Percentiles rank a stretch among this genome's conserved stretches.
These are phyloP conservation scores for Pisolithus marmoratus DNA, from an alignment of 768 basidiomycete species.

Conservation along the genomic window DNA sequence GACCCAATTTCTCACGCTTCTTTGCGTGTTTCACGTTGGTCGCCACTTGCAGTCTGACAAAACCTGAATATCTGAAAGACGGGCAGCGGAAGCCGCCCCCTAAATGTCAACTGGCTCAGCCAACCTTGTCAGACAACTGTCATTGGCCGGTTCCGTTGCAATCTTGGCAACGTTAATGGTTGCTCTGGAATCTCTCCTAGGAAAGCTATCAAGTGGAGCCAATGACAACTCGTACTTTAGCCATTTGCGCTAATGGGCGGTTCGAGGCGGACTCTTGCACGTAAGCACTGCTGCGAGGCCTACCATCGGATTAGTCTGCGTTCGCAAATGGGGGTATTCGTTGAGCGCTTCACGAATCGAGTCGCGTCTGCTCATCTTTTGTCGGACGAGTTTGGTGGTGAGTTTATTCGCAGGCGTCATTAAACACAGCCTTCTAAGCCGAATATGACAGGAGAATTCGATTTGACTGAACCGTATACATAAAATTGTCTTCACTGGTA, in stretches of 20 bases:
- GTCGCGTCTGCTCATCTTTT: conserved; percentile 6
- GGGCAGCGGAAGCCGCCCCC: neutral
- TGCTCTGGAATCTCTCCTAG: neutral
- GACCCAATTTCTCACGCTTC: neutral
- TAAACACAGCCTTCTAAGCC: conserved; percentile 1
- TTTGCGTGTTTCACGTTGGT: too few relatives aligned
- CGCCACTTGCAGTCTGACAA: too few relatives aligned
- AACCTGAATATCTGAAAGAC: too few relatives aligned
- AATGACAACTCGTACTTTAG: neutral
- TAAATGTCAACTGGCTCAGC: neutral
- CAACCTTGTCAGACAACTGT: too few relatives aligned
- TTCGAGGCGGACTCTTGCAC: neutral
- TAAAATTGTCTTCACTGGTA: neutral
- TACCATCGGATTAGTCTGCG: conserved; percentile 2
- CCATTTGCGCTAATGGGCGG: neutral
- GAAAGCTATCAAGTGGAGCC: neutral
- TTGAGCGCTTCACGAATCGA: conserved; percentile 3
- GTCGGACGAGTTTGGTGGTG: conserved; percentile 10
- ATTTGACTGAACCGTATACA: neutral
- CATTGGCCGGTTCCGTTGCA: neutral
- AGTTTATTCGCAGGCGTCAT: conserved; percentile 6
- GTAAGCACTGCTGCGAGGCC: conserved; percentile 3
- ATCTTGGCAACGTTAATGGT: neutral
- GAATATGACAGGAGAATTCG: neutral
- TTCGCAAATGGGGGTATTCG: conserved; percentile 6